Conservation (phyloP, 331 rosid genomes). For the Saraca asoca region DNA sequence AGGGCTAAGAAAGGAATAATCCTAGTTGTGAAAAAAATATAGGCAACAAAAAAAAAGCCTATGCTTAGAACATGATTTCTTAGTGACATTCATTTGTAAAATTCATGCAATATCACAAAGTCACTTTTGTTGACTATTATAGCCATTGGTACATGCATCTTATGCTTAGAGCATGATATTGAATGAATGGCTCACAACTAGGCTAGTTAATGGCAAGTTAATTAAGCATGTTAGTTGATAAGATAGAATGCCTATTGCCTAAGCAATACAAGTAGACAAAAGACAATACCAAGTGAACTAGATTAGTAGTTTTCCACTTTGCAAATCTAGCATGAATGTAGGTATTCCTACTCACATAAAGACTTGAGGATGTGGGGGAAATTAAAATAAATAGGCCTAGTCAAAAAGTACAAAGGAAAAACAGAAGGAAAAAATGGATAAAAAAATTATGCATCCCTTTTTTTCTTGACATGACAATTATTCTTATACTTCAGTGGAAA, state of each 20-base stretch:
- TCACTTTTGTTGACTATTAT: neutral
- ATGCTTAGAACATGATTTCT: conserved; percentile 11
- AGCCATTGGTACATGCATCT: conserved; percentile 18
- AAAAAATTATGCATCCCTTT: too few species aligned
- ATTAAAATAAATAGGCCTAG: conserved; percentile 24
- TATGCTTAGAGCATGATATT: conserved; percentile 30
- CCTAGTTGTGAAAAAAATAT: too few species aligned
- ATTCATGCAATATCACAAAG: conserved; percentile 21
- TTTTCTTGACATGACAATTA: too few species aligned
- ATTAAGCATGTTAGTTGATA: too few species aligned
- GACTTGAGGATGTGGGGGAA: conserved; percentile 51
- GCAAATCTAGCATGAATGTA: conserved; percentile 90
- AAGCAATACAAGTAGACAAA: conserved; percentile 16
- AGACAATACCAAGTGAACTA: conserved; percentile 80
- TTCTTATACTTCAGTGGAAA: too few species aligned
- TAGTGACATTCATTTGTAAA: too few species aligned
- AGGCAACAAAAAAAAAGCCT: too few species aligned
- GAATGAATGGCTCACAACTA: too few species aligned
- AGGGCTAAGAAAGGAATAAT: too few species aligned
- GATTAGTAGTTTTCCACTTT: conserved; percentile 88
- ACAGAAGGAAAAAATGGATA: too few species aligned
- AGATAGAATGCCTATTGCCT: conserved; percentile 7
- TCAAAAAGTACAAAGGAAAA: too few species aligned
- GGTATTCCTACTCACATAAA: conserved; percentile 94
- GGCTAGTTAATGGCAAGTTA: too few species aligned